These are phyloP conservation scores for Annulohypoxylon stygium DNA, from an alignment of 495 filamentous ascomycete genomes.

Conservation along the genomic window DNA sequence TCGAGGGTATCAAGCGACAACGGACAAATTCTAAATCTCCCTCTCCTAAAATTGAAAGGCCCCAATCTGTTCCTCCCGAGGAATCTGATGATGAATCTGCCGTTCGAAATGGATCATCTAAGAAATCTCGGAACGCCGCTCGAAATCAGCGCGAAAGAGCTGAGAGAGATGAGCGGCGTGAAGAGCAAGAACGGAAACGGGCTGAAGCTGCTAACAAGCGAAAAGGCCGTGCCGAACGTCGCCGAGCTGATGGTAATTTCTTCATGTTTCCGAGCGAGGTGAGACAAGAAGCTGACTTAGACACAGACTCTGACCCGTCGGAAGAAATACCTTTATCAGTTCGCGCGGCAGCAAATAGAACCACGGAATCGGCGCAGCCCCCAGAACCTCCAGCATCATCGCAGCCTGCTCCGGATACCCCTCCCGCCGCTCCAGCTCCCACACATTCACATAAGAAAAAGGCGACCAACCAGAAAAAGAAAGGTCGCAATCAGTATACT, in stretches of 20 bases:
- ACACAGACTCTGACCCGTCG: conserved; percentile 70
- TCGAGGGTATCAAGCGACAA: conserved; percentile 71
- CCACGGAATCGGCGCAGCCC: conserved; percentile 49
- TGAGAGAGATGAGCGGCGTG: conserved; percentile 77
- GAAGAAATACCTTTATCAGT: conserved; percentile 67
- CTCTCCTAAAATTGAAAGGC: conserved; percentile 65
- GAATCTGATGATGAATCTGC: conserved; percentile 80
- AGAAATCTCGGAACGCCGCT: conserved; percentile 74
- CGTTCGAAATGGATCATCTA: conserved; percentile 64
- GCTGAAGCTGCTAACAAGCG: conserved; percentile 78
- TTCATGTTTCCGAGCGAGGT: conserved; percentile 29
- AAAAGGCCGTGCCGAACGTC: conserved; percentile 78
- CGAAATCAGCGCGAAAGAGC: conserved; percentile 81
- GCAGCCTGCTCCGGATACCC: conserved; percentile 67
- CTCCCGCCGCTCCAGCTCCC: conserved; percentile 59
- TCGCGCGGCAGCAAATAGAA: conserved; percentile 54
- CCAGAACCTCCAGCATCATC: conserved; percentile 56
- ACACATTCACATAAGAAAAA: conserved; percentile 73
- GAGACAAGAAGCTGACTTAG: conserved; percentile 51
- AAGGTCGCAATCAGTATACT: conserved; percentile 89
- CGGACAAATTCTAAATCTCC: conserved; percentile 81
- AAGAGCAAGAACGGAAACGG: conserved; percentile 77
- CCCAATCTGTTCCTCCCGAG: conserved; percentile 62
- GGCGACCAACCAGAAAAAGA: conserved; percentile 73
- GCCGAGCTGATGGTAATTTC: conserved; percentile 79